Evolutionary conservation across 2,329 filamentous ascomycete genomes (phyloP).

Genomic region (Pseudophaeomoniella oleicola): DNA sequence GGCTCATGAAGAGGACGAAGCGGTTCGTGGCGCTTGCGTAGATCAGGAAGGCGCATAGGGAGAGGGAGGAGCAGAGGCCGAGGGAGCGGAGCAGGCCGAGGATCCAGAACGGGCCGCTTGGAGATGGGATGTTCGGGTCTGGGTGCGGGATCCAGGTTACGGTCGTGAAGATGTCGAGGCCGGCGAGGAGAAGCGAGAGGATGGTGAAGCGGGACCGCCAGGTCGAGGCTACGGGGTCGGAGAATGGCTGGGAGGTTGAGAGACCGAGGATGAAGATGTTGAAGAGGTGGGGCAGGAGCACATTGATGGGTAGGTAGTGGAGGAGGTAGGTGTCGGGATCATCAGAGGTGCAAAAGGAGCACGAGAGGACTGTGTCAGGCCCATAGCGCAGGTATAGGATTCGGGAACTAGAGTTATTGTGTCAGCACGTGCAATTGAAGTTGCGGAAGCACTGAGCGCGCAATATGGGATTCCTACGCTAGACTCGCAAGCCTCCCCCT

Average conservation of each 20-base stretch:
- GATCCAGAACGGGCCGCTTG: slow-evolving; percentile 49
- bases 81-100: slow-evolving; percentile 49
- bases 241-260: slow-evolving; percentile 54
- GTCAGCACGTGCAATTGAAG: background rate
- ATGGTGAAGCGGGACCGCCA: slow-evolving; percentile 63
- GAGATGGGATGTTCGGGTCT: slow-evolving; percentile 15
- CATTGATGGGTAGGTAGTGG: slow-evolving; percentile 57
- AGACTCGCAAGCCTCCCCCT: slow-evolving; percentile 53
- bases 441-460: background rate
- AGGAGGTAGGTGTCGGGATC: slow-evolving; percentile 58
- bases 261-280: slow-evolving; percentile 47
- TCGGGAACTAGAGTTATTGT: slow-evolving; percentile 6
- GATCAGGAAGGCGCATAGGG: slow-evolving; percentile 46
- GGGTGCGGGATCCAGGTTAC: slow-evolving; percentile 43
- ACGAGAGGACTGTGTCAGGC: slow-evolving; percentile 55
- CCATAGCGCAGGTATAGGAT: slow-evolving; percentile 77
- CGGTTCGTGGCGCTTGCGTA: slow-evolving; percentile 70
- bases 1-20: slow-evolving; percentile 49
- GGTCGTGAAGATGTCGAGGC: slow-evolving; percentile 52
- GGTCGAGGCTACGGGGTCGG: slow-evolving; percentile 45
- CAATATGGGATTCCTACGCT: slow-evolving; percentile 39
- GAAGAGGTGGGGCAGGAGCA: slow-evolving; percentile 63
- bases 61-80: slow-evolving; percentile 51
- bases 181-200: slow-evolving; percentile 41
- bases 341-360: slow-evolving; percentile 68